Evolutionary conservation across 1,284 basidiomycete species (phyloP).

Genomic region (Moesziomyces aphidis): DNA sequence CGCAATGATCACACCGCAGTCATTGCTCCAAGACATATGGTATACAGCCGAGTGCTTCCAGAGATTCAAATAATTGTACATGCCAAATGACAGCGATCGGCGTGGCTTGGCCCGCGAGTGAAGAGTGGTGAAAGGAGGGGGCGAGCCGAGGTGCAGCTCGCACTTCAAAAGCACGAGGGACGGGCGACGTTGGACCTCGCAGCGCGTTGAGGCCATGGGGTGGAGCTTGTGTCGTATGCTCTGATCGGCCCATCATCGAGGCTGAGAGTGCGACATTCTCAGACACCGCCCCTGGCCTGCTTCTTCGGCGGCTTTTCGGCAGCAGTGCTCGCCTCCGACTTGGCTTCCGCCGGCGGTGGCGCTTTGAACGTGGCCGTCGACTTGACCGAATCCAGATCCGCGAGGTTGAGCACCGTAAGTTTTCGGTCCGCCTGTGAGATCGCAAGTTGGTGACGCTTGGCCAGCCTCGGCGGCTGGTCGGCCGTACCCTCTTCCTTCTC

Average conservation of each 20-base stretch:
- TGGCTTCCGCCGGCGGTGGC: conserved; percentile 18
- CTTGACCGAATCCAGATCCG: conserved; percentile 32
- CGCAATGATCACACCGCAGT: background rate
- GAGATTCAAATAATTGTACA: background rate
- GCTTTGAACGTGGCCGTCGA: conserved; percentile 26
- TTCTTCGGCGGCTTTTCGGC: conserved; percentile 42
- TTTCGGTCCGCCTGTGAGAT: conserved; percentile 61
- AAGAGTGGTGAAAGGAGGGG: background rate
- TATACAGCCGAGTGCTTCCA: background rate
- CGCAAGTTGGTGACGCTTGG: conserved; percentile 54
- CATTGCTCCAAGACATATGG: background rate
- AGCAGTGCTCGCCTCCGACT: conserved; percentile 17
- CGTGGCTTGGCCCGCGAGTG: too few relatives aligned
- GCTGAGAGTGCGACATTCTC: background rate
- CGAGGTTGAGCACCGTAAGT: conserved; percentile 58
- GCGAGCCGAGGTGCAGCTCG: background rate
- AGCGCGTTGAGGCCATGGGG: background rate
- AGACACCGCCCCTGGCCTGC: conserved; percentile 35
- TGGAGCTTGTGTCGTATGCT: too few relatives aligned
- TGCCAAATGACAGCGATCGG: background rate
- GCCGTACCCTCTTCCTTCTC: conserved; percentile 15
- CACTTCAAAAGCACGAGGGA: background rate
- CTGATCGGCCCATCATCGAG: too few relatives aligned
- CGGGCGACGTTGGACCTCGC: too few relatives aligned
- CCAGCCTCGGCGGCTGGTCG: conserved; percentile 14